Evolutionary conservation across 768 basidiomycete species (phyloP).

Genomic region (Strobilomyces echinocephalus): DNA sequence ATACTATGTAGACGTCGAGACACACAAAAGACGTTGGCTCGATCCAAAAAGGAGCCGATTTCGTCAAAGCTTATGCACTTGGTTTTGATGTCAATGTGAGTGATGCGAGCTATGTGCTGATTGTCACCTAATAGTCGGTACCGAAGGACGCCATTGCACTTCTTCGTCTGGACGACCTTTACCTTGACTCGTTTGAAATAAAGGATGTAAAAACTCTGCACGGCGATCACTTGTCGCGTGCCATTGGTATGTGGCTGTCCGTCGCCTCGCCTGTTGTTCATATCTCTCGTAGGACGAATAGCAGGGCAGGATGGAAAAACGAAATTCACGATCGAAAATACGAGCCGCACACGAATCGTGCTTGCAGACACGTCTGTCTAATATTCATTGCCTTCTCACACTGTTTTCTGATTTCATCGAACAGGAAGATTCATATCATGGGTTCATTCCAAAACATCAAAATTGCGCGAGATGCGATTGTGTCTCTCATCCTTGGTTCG

Average conservation of each 20-base stretch:
- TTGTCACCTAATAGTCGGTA: slow-evolving; percentile 2
- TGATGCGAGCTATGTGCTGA: slow-evolving; percentile 1
- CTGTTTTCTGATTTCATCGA: slow-evolving; percentile 9
- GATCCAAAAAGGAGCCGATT: slow-evolving; percentile 95
- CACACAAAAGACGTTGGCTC: slow-evolving; percentile 91
- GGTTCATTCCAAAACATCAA: slow-evolving; percentile 99
- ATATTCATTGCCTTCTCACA: neutral
- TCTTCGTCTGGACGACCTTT: slow-evolving; percentile 91
- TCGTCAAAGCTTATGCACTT: slow-evolving; percentile 88
- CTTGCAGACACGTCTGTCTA: slow-evolving; percentile 88
- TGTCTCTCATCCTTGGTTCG: slow-evolving; percentile 90
- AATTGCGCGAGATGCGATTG: slow-evolving; percentile 92
- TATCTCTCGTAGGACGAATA: slow-evolving; percentile 67
- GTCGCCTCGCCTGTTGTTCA: slow-evolving; percentile 1
- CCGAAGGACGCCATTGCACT: slow-evolving; percentile 90
- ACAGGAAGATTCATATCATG: slow-evolving; percentile 95
- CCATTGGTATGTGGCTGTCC: slow-evolving; percentile 65
- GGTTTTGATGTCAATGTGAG: slow-evolving; percentile 93
- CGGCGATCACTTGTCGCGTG: slow-evolving; percentile 96
- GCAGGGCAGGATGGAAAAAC: slow-evolving; percentile 99
- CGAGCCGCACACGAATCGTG: slow-evolving; percentile 94
- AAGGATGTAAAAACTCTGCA: slow-evolving; percentile 98
- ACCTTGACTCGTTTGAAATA: slow-evolving; percentile 97
- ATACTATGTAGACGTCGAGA: slow-evolving; percentile 71
- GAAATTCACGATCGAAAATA: slow-evolving; percentile 97